Evolutionary conservation across 306 rosid genomes (phyloP).

Genomic region (Vigna hirtella): DNA sequence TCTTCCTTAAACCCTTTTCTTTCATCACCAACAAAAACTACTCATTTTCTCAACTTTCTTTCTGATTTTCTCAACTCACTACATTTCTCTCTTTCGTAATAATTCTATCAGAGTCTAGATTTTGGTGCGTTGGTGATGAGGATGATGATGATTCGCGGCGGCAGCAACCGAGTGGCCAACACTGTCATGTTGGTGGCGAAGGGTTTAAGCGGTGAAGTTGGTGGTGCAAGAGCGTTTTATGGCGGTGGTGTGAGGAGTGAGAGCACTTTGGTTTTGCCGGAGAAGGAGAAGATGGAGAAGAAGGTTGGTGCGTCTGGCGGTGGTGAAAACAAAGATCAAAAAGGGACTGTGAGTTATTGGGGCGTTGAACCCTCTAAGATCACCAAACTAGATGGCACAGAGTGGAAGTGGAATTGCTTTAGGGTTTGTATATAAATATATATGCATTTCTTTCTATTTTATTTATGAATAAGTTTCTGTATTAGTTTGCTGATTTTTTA

Average conservation of each 20-base stretch:
- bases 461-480: no score
- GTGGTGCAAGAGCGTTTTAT: slow-evolving; percentile 24
- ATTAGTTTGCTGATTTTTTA: no score
- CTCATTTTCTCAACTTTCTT: not conserved
- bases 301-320: slow-evolving; percentile 1
- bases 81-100: not conserved
- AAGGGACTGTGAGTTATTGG: slow-evolving; percentile 64
- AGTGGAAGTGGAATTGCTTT: slow-evolving; percentile 80
- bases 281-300: slow-evolving; percentile 38
- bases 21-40: not conserved
- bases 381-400: slow-evolving; percentile 64
- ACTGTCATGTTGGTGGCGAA: slow-evolving; percentile 5
- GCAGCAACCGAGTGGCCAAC: slow-evolving; percentile 9
- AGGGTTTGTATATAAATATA: slow-evolving; percentile 53
- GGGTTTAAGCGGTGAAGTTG: slow-evolving; percentile 35
- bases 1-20: slow-evolving; percentile 39
- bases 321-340: slow-evolving; percentile 44
- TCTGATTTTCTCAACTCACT: not conserved
- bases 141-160: slow-evolving; percentile 45
- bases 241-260: slow-evolving; percentile 36
- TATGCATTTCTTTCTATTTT: no score
- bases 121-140: not conserved
- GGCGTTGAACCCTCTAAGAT: slow-evolving; percentile 54
- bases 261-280: slow-evolving; percentile 44
- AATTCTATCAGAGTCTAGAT: not conserved